Base-by-base conservation (phyloP, 208 protist species). In the Tetramitus jugosus region DNA sequence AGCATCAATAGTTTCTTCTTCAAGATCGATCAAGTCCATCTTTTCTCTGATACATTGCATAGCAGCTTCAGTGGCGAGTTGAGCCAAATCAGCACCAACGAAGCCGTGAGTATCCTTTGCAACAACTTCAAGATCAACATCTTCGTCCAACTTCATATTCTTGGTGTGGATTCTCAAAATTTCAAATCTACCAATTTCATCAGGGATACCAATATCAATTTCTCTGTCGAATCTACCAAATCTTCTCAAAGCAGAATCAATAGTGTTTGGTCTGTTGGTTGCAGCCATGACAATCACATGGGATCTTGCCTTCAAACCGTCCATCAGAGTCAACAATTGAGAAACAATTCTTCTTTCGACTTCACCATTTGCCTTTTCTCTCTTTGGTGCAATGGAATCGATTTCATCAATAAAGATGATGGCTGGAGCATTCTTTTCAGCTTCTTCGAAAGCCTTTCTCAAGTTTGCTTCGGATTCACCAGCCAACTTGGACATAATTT, bases 381-480 rank as follows among this genome's bases (percentile, higher is more conserved):
- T 91, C 90, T 99, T 99, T 62, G 98, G 98, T 8, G 98, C 98
- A 80, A 99, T 99, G 14, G 96, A 95, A 89, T 99, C 98, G 78
- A 99, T 98, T 89, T 99, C 99, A 86, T 99, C 98, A 85, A 99
- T 99, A 89, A 99, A 99, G 82, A 99, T 99, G 87, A 99, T 99
- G 43, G 98, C 85, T 45, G 97, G 98, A 0, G 95, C 87, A 89
- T 99, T 98, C 91, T 99, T 99, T 83, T 99, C 95, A 0, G 97
- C 96, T 85, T 99, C 96, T 84, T 99, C 97, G 86, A 99, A 99
- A 40, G 98, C 97, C 80, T 97, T 96, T 79, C 98, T 90, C 31
- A 99, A 92, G 83, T 99, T 99, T 40, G 86, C 92, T 89, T 99
- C 98, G 13, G 95, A 98, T 83, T 99, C 98, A 76, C 98, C 98